These are phyloP conservation scores for Parastagonospora avenae DNA, from an alignment of 2,329 filamentous ascomycete species.

Conservation along the genomic window DNA sequence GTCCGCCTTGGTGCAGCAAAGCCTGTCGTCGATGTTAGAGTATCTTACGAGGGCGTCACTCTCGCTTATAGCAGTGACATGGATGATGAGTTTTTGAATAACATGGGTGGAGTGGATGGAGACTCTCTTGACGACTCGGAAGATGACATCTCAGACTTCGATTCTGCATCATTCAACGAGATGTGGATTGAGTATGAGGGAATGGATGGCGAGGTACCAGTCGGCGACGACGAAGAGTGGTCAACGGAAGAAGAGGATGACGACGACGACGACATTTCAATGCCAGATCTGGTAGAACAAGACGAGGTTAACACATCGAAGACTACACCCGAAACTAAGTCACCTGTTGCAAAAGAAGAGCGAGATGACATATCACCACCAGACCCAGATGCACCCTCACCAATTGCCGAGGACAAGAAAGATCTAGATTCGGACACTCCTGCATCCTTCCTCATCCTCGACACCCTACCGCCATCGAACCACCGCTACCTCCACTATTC, in stretches of 20 bases:
- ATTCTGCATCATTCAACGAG: constrained; percentile 41
- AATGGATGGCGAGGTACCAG: constrained; percentile 38
- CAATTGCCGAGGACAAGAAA: constrained; percentile 10
- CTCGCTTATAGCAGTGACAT: constrained; percentile 55
- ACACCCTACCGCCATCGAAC: constrained; percentile 37
- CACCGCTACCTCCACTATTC: constrained; percentile 48
- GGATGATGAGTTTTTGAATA: constrained; percentile 34
- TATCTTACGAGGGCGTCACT: constrained; percentile 56
- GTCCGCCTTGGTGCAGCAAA: constrained; percentile 59
- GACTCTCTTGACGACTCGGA: constrained; percentile 41
- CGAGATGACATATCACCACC: constrained; percentile 11
- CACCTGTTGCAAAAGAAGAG: constrained; percentile 25
- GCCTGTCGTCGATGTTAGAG: constrained; percentile 55
- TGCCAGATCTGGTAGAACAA: constrained; percentile 33
- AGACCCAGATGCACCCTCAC: constrained; percentile 2
- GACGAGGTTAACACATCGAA: constrained; percentile 38
- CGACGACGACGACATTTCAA: constrained; percentile 32
- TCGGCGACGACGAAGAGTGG: constrained; percentile 43
- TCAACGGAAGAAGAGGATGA: constrained; percentile 46
- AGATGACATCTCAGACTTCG: constrained; percentile 37
- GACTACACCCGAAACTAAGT: constrained; percentile 40
- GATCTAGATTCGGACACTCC: constrained; percentile 12
- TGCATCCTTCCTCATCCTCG: constrained; percentile 43
- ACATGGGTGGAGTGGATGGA: constrained; percentile 31
- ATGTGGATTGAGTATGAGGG: constrained; percentile 48